Evolutionary conservation across 768 basidiomycete species (phyloP).

Genomic region (Tulasnella sp.): DNA sequence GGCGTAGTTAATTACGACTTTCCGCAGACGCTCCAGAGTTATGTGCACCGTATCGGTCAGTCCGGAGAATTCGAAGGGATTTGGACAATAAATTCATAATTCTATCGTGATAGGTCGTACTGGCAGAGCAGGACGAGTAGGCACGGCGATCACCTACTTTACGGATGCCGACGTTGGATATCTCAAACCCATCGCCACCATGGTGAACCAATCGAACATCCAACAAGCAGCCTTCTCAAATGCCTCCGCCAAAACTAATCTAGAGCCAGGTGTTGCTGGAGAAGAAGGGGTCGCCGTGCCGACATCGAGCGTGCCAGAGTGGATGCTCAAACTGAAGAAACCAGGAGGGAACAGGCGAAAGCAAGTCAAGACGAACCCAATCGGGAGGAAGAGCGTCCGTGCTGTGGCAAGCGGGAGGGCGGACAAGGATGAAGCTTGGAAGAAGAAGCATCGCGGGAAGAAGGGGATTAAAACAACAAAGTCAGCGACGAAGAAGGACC

Average conservation of each 20-base stretch:
- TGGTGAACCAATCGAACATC: constrained; percentile 15
- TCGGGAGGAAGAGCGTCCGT: constrained; percentile 55
- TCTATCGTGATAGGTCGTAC: constrained; percentile 74
- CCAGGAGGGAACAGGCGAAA: constrained; percentile 81
- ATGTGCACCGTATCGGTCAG: constrained; percentile 87
- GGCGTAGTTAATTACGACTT: constrained; percentile 98
- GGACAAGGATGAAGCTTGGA: constrained; percentile 58
- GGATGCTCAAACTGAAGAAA: constrained; percentile 90
- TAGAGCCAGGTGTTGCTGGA: neutral
- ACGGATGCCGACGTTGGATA: constrained; percentile 87
- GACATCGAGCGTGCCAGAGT: constrained; percentile 57
- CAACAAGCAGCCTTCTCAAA: constrained; percentile 14
- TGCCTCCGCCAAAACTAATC: neutral
- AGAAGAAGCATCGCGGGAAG: constrained; percentile 32
- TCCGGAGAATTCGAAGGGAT: too few species aligned
- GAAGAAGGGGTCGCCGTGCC: constrained; percentile 35
- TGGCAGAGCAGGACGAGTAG: constrained; percentile 83
- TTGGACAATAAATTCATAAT: too few species aligned
- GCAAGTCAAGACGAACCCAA: constrained; percentile 64
- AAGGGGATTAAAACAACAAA: constrained; percentile 33
- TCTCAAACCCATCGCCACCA: constrained; percentile 52
- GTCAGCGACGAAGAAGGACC: constrained; percentile 55
- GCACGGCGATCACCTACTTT: constrained; percentile 92
- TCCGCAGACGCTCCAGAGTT: constrained; percentile 89
- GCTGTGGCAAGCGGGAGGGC: constrained; percentile 55